Conservation (phyloP, 179 eudicot species). For the Silene coronaria region DNA sequence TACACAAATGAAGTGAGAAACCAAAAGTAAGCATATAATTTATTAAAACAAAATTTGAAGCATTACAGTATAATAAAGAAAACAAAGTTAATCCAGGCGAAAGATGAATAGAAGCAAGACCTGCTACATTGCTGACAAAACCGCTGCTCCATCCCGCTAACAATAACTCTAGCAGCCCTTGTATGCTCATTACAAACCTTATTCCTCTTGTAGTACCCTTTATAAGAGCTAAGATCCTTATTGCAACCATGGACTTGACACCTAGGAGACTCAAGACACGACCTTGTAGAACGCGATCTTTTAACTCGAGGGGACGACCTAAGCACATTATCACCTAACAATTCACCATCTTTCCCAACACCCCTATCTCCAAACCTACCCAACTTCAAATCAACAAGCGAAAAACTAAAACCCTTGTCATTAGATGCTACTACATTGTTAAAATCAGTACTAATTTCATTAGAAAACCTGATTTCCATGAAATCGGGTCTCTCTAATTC, state of each 20-base stretch:
- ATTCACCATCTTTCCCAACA: conserved; percentile 19
- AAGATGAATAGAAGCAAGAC: conserved; percentile 25
- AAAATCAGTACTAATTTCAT: conserved; percentile 31
- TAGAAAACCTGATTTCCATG: conserved; percentile 31
- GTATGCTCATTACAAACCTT: conserved; percentile 65
- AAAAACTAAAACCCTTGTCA: conserved; percentile 14
- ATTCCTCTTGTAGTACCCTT: conserved; percentile 65
- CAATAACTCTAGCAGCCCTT: conserved; percentile 53
- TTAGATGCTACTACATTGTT: conserved; percentile 24
- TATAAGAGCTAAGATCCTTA: conserved; percentile 56
- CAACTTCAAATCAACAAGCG: conserved; percentile 52
- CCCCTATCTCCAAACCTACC: conserved; percentile 40
- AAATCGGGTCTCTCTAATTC: conserved; percentile 30
- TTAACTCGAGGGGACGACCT: conserved; percentile 25
- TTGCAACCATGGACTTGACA: conserved; percentile 79
- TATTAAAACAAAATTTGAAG: neutral
- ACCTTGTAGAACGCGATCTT: conserved; percentile 32
- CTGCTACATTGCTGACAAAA: conserved; percentile 94
- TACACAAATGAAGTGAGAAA: neutral
- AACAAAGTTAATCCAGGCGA: neutral
- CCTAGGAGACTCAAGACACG: conserved; percentile 26
- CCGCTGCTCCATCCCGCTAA: conserved; percentile 57
- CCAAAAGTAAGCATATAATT: neutral
- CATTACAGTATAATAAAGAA: neutral
- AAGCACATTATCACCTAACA: conserved; percentile 14